phyloP scores from a whole-genome alignment of 805 yeast species.

The Ogataea trehalophila region DNA sequence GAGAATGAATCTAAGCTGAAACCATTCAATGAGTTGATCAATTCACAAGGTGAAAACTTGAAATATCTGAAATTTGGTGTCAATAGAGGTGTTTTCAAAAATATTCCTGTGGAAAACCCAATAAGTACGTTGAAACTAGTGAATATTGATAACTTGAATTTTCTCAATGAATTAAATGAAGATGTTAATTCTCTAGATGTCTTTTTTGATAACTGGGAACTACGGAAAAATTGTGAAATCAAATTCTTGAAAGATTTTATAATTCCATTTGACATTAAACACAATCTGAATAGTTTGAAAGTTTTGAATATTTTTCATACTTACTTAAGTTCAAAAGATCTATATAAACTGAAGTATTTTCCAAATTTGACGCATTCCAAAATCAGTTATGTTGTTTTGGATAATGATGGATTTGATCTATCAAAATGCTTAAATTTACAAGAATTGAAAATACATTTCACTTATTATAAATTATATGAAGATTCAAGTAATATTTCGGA shows the following conservation, averaged over 20 bases:
- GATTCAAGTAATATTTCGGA: neutral
- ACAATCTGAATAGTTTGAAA: constrained; percentile 15
- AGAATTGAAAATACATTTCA: constrained; percentile 28
- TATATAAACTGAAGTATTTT: constrained; percentile 21
- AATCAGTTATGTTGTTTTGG: constrained; percentile 26
- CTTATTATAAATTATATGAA: constrained; percentile 19
- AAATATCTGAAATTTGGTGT: constrained; percentile 29
- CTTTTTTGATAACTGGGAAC: constrained; percentile 29
- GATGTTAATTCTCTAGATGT: constrained; percentile 24
- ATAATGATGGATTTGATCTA: constrained; percentile 26
- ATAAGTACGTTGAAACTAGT: constrained; percentile 25
- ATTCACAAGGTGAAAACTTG: constrained; percentile 16
- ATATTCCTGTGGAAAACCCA: constrained; percentile 21
- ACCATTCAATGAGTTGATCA: constrained; percentile 28
- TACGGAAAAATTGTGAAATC: constrained; percentile 23
- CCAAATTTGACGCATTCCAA: constrained; percentile 28
- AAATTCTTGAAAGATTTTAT: constrained; percentile 22
- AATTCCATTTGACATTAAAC: constrained; percentile 17
- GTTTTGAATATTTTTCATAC: constrained; percentile 28
- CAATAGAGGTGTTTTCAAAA: constrained; percentile 25
- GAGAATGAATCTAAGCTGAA: constrained; percentile 26
- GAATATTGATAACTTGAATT: constrained; percentile 26
- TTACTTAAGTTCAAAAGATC: constrained; percentile 24
- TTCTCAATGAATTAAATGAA: constrained; percentile 19
- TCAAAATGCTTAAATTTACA: constrained; percentile 24